These are phyloP conservation scores for Sporothrix globosa DNA, from an alignment of 2,329 filamentous ascomycete genomes.

Conservation along the genomic window DNA sequence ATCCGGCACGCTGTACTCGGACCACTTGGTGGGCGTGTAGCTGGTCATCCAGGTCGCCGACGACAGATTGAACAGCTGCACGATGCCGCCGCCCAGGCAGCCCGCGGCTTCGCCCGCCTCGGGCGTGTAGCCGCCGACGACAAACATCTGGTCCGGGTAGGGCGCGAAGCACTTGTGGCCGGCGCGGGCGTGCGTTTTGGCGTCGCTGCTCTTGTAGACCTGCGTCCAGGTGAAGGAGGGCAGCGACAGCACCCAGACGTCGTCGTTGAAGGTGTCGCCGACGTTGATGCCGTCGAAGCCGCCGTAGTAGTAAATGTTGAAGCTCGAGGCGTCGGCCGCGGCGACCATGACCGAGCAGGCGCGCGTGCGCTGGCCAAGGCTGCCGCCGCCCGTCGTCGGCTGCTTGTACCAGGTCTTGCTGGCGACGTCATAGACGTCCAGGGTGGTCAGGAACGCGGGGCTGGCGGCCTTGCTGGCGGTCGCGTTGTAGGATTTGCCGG, in stretches of 20 bases:
- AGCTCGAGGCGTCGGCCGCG: constrained; percentile 71
- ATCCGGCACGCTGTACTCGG: constrained; percentile 70
- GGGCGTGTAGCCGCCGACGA: constrained; percentile 68
- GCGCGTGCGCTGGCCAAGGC: constrained; percentile 59
- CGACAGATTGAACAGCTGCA: constrained; percentile 74
- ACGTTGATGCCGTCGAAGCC: constrained; percentile 64
- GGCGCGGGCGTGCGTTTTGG: constrained; percentile 59
- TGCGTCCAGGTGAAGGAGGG: constrained; percentile 80
- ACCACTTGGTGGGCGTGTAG: constrained; percentile 67
- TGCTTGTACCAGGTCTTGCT: constrained; percentile 75
- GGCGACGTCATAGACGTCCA: constrained; percentile 79
- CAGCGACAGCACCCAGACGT: constrained; percentile 79
- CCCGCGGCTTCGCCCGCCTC: constrained; percentile 36
- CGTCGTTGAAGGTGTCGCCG: constrained; percentile 55
- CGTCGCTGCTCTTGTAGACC: constrained; percentile 49
- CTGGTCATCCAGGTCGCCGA: constrained; percentile 68
- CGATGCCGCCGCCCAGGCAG: constrained; percentile 57
- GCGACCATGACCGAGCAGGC: constrained; percentile 75
- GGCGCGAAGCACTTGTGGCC: constrained; percentile 75
- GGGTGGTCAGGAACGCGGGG: constrained; percentile 69
- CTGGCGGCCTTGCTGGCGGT: constrained; percentile 60
- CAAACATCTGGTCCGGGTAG: constrained; percentile 80
- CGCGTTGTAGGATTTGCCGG: constrained; percentile 41
- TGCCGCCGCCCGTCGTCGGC: constrained; percentile 65
- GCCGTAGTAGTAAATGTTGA: constrained; percentile 84